These are phyloP conservation scores for Dendryphion nanum DNA, from an alignment of 2,329 filamentous ascomycete species.

Conservation along the genomic window DNA sequence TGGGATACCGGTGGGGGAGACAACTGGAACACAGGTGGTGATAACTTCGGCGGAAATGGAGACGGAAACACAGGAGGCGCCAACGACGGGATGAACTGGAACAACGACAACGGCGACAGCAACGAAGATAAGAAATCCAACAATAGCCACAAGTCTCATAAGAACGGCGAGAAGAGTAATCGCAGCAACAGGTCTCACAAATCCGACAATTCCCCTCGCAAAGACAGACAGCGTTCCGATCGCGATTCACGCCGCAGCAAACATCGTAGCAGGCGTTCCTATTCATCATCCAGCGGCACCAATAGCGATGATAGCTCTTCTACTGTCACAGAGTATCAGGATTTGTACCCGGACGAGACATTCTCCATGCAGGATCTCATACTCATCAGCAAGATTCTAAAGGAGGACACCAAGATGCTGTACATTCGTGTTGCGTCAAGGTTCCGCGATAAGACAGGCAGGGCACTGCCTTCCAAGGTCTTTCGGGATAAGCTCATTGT, in stretches of 20 bases:
- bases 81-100: not conserved
- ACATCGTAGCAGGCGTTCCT: too few relatives aligned
- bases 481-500: constrained; percentile 42
- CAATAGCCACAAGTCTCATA: not conserved
- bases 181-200: too few relatives aligned
- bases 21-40: not conserved
- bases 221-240: too few relatives aligned
- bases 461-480: constrained; percentile 43
- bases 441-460: constrained; percentile 52
- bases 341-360: constrained; percentile 24
- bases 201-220: too few relatives aligned
- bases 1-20: not conserved
- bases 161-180: not conserved
- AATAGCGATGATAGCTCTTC: not conserved
- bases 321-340: not conserved
- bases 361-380: constrained; percentile 37
- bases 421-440: constrained; percentile 49
- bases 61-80: not conserved
- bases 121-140: not conserved
- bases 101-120: not conserved
- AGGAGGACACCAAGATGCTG: constrained; percentile 42
- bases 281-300: too few relatives aligned
- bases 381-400: constrained; percentile 45
- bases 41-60: not conserved
- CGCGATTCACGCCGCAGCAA: too few relatives aligned